Evolutionary conservation across 1,139 yeast genomes (phyloP), one percentile per base, ranked within the genome.

Genomic region (Zygoascus sp.): DNA sequence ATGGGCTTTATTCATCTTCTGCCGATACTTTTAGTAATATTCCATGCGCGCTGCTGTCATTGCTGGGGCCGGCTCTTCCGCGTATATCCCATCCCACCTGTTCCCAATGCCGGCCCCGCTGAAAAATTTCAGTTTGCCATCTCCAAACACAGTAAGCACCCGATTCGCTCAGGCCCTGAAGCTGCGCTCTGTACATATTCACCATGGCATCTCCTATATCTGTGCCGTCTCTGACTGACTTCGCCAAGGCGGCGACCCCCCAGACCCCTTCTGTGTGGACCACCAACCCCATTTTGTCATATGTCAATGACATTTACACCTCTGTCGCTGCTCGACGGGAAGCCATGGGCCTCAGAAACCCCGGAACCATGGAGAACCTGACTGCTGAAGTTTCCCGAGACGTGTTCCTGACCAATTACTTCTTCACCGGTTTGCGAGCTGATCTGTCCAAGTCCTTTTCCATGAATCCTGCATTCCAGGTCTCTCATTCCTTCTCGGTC

Each of bases 381-480:
- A 84, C 40, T 74, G 88, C 88, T 72, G 98, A 92, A 70, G 96
- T 89, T 50, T 73, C 90, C 56, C 83, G 92, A 69, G 97, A 90
- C 66, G 97, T 90, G 34, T 88, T 92, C 66, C 77, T 89, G 63
- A 81, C 77, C 65, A 95, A 89, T 66, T 86, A 87, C 73, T 83
- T 83, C 69, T 92, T 92, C 78, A 85, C 96, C 42, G 99, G 99
- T 52, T 78, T 94, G 63, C 84, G 96, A 68, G 98, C 98, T 50
- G 98, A 92, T 67, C 79, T 92, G 62, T 87, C 88, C 73, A 92
- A 92, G 76, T 89, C 92, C 21, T 88, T 94, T 64, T 74, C 86
- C 56, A 77, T 90, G 78, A 81, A 83, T 67, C 97, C 98, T 51
- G 95, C 90, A 50, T 92, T 94, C 83, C 98, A 94, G 75, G 86